Evolutionary conservation across 23 red algal species (phyloP).

Genomic region (Pyropia haitanensis): DNA sequence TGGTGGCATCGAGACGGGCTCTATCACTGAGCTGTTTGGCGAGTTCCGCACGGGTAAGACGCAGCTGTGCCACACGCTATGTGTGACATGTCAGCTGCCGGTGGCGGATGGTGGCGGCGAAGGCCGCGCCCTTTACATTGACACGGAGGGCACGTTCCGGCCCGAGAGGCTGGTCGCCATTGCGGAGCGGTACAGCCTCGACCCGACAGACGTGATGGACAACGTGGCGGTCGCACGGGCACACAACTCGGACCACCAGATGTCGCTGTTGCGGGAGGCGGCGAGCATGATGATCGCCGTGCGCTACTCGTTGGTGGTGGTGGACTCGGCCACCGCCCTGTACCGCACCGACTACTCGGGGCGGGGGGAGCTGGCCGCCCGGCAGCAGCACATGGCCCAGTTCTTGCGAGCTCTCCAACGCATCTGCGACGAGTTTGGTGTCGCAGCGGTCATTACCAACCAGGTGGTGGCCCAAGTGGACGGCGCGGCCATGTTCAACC

Average conservation of each 20-base stretch:
- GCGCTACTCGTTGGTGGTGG: constrained; percentile 84
- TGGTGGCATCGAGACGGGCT: constrained; percentile 91
- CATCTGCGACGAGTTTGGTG: constrained; percentile 96
- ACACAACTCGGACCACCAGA: constrained; percentile 95
- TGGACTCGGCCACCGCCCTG: constrained; percentile 91
- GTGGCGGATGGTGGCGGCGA: constrained; percentile 86
- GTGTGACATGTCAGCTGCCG: constrained; percentile 91
- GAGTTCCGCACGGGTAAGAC: constrained; percentile 97
- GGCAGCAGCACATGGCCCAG: constrained; percentile 94
- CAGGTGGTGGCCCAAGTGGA: constrained; percentile 98
- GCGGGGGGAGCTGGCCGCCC: constrained; percentile 83
- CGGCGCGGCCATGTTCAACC: constrained; percentile 93
- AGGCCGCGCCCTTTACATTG: constrained; percentile 96
- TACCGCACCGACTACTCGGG: constrained; percentile 96
- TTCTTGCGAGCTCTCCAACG: constrained; percentile 89
- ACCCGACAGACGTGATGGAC: constrained; percentile 85
- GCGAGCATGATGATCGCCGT: constrained; percentile 85
- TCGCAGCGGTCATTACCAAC: constrained; percentile 94
- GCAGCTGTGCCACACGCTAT: constrained; percentile 89
- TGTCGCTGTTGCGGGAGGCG: constrained; percentile 78
- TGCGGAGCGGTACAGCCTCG: constrained; percentile 75
- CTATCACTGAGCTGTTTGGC: constrained; percentile 96
- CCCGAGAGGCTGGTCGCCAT: constrained; percentile 85
- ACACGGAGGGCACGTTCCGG: constrained; percentile 94
- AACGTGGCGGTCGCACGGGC: constrained; percentile 93